Evolutionary conservation across 768 basidiomycete species (phyloP), one percentile per base, ranked within the genome.

Genomic region (Pleurotus ostreatus): DNA sequence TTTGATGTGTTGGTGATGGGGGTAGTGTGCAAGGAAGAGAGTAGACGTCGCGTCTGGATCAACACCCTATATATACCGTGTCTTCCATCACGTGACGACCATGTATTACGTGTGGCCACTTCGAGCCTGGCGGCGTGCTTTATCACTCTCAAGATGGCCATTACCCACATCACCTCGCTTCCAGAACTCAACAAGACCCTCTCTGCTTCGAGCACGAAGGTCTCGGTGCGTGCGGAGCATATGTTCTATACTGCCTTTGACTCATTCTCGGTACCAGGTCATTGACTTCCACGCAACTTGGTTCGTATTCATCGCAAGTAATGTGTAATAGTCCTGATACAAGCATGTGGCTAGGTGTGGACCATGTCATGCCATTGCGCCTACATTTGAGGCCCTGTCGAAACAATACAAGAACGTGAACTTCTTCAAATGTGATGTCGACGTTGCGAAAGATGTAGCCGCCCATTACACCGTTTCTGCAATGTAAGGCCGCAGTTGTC

Each of bases 241-340:
- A 26, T 55, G 22, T 26, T 5, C 16, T 39, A 26, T 20, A 2
- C 9, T 22, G 46, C 41, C 54, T 46, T 30, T 48, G 26, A 41
- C 59, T 46, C 40, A 34, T 57, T 37, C 45, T 59, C 39, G 43
- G 41, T 47, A 41, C 20, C 47, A 90, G 89, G 85, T 93, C 57
- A 89, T 93, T 58, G 91, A 93, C 70, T 93, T 93, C 65, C 88
- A 92, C 68, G 91, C 91, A 55, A 80, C 85, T 59, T 93, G 91
- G 91, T 89, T 61, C 61, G 71, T 26, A 16, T 46, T 25, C 30
- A 8, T 34, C 9, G 30, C 30, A 9, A 34, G 30, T 34, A 11
- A 34, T 34, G 30, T 34, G 30, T 34, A 34, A 34, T 8, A 34
- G 30, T 34, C 30, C 30, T 34, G 30, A 34, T 20, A 45, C 43